phyloP scores from a whole-genome alignment of 768 basidiomycete genomes.

The Termitomyces sp. region DNA sequence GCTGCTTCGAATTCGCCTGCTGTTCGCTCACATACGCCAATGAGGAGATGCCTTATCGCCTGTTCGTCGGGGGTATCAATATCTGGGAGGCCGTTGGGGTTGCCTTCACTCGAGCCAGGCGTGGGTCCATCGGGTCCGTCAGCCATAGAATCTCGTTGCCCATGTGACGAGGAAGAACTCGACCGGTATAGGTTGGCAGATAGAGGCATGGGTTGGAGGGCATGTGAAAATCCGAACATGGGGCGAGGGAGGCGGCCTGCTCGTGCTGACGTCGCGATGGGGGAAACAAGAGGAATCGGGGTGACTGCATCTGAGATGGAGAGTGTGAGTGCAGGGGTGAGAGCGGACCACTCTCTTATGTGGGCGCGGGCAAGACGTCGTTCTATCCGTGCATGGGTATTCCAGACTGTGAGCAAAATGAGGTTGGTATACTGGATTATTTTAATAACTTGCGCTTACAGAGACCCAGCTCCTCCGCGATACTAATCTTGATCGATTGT shows the following conservation, averaged over 20 bases:
- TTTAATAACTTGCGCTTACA: conserved; percentile 37
- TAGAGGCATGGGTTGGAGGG: conserved; percentile 8
- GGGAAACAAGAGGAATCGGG: conserved; percentile 2
- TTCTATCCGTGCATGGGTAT: conserved; percentile 60
- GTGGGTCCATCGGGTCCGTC: background rate
- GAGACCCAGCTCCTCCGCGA: conserved; percentile 70
- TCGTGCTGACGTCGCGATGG: background rate
- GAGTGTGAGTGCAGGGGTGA: conserved; percentile 34
- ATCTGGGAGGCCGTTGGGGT: conserved; percentile 20
- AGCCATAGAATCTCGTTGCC: background rate
- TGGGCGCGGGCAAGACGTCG: conserved; percentile 50
- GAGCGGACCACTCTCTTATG: conserved; percentile 43
- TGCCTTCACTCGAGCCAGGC: background rate
- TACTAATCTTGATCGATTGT: conserved; percentile 55
- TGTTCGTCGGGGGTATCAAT: conserved; percentile 70
- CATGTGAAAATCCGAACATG: conserved; percentile 12
- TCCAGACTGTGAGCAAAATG: conserved; percentile 59
- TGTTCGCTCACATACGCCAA: conserved; percentile 64
- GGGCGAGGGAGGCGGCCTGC: background rate
- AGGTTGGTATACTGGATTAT: background rate
- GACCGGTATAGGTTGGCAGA: background rate
- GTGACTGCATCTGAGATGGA: conserved; percentile 4
- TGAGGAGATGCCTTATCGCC: conserved; percentile 60
- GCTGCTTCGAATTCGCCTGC: conserved; percentile 37
- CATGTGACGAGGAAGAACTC: background rate